These are phyloP conservation scores for Ammopiptanthus mongolicus DNA, from an alignment of 306 rosid genomes.

Conservation along the genomic window DNA sequence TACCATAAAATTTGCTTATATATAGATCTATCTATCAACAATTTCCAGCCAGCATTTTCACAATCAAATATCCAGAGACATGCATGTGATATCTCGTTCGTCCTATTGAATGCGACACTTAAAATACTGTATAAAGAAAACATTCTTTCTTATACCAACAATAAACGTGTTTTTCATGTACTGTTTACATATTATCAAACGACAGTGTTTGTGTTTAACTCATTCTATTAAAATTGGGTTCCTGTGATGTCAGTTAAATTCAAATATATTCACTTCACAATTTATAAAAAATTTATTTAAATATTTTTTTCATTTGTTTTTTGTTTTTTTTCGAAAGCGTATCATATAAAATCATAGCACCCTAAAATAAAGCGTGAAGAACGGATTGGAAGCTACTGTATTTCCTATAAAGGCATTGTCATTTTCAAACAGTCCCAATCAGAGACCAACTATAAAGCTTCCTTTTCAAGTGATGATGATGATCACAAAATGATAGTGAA, in stretches of 20 bases:
- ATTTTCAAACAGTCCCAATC: constrained; percentile 37
- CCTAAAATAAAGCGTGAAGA: neutral
- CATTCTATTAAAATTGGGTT: too few relatives aligned
- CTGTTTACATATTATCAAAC: neutral
- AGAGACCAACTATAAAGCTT: constrained; percentile 65
- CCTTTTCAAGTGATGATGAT: constrained; percentile 68
- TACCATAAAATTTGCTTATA: too few relatives aligned
- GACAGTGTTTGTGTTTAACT: neutral
- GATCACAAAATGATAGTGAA: constrained; percentile 69
- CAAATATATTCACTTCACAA: too few relatives aligned
- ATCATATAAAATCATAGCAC: neutral
- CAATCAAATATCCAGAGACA: constrained; percentile 7
- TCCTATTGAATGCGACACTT: constrained; percentile 9
- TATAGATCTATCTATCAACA: constrained; percentile 1
- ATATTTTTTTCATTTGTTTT: too few relatives aligned
- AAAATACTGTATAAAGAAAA: neutral
- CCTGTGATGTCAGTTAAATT: neutral
- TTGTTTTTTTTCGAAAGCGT: neutral
- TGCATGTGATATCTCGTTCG: constrained; percentile 7
- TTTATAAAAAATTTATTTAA: too few relatives aligned
- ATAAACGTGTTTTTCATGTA: neutral
- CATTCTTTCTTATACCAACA: neutral
- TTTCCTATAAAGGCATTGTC: constrained; percentile 35
- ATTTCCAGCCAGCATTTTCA: constrained; percentile 1
- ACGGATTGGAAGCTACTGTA: constrained; percentile 21